Conservation (phyloP, 495 filamentous ascomycete species). For the Apodospora peruviana region DNA sequence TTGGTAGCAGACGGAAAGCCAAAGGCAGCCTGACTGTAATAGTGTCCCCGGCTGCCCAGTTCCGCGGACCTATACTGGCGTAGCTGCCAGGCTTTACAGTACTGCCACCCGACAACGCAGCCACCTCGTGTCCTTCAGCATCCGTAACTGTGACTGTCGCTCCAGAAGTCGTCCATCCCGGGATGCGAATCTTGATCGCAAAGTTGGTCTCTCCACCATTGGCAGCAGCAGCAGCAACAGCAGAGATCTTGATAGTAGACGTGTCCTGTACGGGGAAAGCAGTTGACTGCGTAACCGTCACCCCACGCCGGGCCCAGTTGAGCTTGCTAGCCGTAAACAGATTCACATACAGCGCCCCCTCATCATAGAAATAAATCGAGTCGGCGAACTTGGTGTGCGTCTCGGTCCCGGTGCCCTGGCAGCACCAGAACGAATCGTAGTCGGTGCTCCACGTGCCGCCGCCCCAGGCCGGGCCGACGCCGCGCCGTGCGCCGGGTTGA, state of each 20-base stretch:
- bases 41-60: background rate
- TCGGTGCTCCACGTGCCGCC: conserved; percentile 20
- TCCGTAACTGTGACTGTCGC: no score
- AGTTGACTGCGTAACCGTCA: background rate
- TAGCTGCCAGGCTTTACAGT: background rate
- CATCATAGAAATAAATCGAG: conserved; percentile 13
- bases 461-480: conserved; percentile 17
- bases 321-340: background rate
- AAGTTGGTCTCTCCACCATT: background rate
- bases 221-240: background rate
- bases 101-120: background rate
- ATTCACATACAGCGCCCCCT: background rate
- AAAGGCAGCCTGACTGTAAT: background rate
- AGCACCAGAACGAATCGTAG: conserved; percentile 19
- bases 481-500: conserved; percentile 25
- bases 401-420: conserved; percentile 17
- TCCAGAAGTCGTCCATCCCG: no score
- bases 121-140: no score
- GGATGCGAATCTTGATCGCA: background rate
- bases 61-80: background rate
- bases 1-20: background rate
- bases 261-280: background rate
- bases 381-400: conserved; percentile 19
- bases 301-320: background rate
- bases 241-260: background rate